Conservation (phyloP, 2,329 filamentous ascomycete genomes). For the Septoria petroselini region DNA sequence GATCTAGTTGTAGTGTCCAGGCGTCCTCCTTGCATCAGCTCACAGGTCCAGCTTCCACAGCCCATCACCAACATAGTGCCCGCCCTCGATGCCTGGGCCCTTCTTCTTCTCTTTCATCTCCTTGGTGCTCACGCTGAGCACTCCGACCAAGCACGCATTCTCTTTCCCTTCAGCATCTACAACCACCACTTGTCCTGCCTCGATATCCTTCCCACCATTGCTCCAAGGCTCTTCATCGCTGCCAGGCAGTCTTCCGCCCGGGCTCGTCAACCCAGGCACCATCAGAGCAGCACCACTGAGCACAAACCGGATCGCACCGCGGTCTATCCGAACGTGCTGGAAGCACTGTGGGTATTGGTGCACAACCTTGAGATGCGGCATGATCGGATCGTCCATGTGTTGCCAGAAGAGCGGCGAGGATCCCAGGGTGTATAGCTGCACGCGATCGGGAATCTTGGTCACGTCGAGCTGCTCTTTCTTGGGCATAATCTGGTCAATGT, state of each 20-base stretch:
- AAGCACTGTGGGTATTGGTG: conserved; percentile 87
- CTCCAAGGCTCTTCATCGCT: conserved; percentile 41
- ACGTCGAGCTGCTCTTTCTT: conserved; percentile 90
- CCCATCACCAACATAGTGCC: conserved; percentile 91
- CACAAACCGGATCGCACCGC: conserved; percentile 95
- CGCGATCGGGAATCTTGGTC: conserved; percentile 90
- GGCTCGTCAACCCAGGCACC: conserved; percentile 85
- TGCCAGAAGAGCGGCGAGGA: conserved; percentile 85
- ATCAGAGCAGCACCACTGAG: conserved; percentile 90
- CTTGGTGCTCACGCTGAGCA: conserved; percentile 77
- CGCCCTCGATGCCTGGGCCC: conserved; percentile 87
- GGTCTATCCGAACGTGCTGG: conserved; percentile 82
- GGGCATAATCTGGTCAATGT: conserved; percentile 91
- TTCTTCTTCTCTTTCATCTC: conserved; percentile 95
- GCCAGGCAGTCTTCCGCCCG: conserved; percentile 74
- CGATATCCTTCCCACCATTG: conserved; percentile 64
- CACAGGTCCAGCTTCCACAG: conserved; percentile 70
- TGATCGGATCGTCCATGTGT: conserved; percentile 69
- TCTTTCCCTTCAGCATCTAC: conserved; percentile 91
- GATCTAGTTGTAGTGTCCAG: too few relatives aligned
- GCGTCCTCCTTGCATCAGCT: too few relatives aligned
- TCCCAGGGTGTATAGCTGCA: conserved; percentile 82
- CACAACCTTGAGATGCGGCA: conserved; percentile 85
- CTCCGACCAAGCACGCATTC: conserved; percentile 82
- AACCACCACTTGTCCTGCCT: conserved; percentile 79